Evolutionary conservation across 495 filamentous ascomycete genomes (phyloP).

Genomic region (Echria macrotheca): DNA sequence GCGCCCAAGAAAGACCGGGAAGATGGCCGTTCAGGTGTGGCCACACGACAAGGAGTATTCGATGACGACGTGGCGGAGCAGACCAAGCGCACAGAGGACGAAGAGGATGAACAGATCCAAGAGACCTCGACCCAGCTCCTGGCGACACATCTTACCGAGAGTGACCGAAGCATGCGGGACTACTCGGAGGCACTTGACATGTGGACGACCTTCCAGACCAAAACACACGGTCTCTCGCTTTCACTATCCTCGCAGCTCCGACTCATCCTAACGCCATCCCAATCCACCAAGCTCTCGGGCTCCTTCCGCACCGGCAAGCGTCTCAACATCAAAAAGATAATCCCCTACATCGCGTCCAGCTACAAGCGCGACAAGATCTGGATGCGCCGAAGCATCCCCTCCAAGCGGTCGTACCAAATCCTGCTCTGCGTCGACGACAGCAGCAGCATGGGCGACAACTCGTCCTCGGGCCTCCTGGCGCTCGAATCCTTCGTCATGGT

Average conservation of each 20-base stretch:
- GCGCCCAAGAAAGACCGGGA: constrained; percentile 38
- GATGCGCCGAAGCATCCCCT: constrained; percentile 89
- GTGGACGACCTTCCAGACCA: constrained; percentile 79
- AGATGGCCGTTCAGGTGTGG: constrained; percentile 39
- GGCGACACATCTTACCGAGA: constrained; percentile 60
- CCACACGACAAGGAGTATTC: constrained; percentile 43
- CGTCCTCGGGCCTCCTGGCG: constrained; percentile 61
- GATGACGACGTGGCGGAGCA: constrained; percentile 22
- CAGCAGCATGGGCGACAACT: constrained; percentile 77
- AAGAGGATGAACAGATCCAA: constrained; percentile 55
- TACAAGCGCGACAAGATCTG: constrained; percentile 99
- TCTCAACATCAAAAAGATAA: constrained; percentile 98
- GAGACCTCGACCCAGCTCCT: constrained; percentile 69
- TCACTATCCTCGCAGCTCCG: constrained; percentile 88
- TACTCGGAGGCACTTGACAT: constrained; percentile 64
- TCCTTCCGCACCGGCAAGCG: constrained; percentile 97
- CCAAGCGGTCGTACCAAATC: constrained; percentile 92
- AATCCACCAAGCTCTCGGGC: constrained; percentile 92
- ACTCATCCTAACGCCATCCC: constrained; percentile 88
- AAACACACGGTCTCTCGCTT: constrained; percentile 79
- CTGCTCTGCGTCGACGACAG: constrained; percentile 96
- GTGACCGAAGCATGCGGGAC: constrained; percentile 30
- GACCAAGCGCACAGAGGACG: constrained; percentile 19
- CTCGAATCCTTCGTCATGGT: constrained; percentile 91
- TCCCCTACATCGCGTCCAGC: constrained; percentile 92